A percentile compares a stretch with the other conserved stretches of the same genome.
These are phyloP conservation scores for Mycogone perniciosa DNA, from an alignment of 2,329 filamentous ascomycete species.

Conservation along the genomic window DNA sequence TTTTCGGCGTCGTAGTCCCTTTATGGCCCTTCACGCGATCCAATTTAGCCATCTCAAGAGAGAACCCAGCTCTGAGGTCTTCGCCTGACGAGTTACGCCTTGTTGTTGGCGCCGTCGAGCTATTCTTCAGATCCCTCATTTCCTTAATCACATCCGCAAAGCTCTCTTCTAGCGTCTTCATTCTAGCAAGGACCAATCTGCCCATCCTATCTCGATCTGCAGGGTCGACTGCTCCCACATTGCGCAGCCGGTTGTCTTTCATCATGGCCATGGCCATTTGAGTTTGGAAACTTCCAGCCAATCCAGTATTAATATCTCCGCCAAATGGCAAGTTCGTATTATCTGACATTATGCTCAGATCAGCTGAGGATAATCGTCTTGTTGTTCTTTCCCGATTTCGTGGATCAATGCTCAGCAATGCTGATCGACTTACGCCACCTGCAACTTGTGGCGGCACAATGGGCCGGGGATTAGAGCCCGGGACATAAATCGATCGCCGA, in stretches of 20 bases:
- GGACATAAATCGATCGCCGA: conserved; percentile 35
- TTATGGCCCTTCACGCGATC: conserved; percentile 25
- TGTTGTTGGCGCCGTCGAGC: conserved; percentile 41
- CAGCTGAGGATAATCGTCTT: conserved; percentile 55
- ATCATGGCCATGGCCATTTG: conserved; percentile 71
- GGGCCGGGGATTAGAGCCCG: conserved; percentile 50
- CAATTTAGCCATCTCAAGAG: conserved; percentile 30
- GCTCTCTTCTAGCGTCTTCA: conserved; percentile 89
- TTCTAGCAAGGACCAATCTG: conserved; percentile 75
- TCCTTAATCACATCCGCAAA: conserved; percentile 82
- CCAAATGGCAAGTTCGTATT: conserved; percentile 48
- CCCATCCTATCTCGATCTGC: conserved; percentile 62
- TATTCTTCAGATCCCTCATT: conserved; percentile 58
- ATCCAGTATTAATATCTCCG: conserved; percentile 53
- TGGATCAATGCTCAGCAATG: conserved; percentile 47
- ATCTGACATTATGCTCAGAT: conserved; percentile 69
- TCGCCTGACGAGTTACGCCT: conserved; percentile 47
- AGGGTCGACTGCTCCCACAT: conserved; percentile 29
- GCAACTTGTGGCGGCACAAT: conserved; percentile 38
- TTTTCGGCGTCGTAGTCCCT: conserved; percentile 23
- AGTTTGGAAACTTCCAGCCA: conserved; percentile 73
- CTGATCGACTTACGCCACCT: conserved; percentile 34
- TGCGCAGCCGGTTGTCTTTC: conserved; percentile 47
- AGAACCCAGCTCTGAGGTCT: conserved; percentile 23
- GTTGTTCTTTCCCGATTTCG: conserved; percentile 31